phyloP scores from a whole-genome alignment of 345 rosid species.

The Trapa bicornis region DNA sequence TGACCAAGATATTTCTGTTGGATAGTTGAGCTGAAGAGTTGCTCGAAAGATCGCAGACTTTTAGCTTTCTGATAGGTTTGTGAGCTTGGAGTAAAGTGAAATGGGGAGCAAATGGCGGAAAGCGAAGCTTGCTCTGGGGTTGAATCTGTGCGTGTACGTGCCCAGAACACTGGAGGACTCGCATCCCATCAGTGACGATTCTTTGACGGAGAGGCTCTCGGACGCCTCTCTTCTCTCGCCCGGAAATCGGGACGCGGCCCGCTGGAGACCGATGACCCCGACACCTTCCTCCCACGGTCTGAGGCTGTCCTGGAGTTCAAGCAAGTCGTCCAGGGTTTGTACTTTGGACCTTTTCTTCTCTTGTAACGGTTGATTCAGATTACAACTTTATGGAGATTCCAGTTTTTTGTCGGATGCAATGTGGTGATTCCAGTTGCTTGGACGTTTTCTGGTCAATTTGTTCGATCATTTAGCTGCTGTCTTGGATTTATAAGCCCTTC shows the following conservation, averaged over 20 bases:
- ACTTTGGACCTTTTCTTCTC: neutral
- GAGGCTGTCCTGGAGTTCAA: neutral
- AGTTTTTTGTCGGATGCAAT: no score
- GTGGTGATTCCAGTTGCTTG: no score
- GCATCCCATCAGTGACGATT: neutral
- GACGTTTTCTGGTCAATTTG: no score
- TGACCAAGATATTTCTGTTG: neutral
- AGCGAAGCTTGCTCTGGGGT: neutral
- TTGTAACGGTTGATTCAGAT: conserved; percentile 1
- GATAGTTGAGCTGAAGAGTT: neutral
- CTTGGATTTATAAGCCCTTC: no score
- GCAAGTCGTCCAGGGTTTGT: conserved; percentile 47
- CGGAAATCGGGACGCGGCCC: neutral
- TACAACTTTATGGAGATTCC: no score
- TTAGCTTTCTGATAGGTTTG: neutral
- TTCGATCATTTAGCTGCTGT: no score
- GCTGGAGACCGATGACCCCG: neutral
- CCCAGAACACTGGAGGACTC: neutral
- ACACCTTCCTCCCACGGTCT: neutral
- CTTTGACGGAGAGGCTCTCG: neutral
- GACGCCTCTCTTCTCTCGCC: neutral
- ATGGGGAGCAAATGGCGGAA: neutral
- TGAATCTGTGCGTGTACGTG: conserved; percentile 1
- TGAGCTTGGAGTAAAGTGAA: no score
- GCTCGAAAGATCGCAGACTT: neutral